Base-by-base conservation (phyloP, 257 asterid species). In the Ajuga chamaepitys region DNA sequence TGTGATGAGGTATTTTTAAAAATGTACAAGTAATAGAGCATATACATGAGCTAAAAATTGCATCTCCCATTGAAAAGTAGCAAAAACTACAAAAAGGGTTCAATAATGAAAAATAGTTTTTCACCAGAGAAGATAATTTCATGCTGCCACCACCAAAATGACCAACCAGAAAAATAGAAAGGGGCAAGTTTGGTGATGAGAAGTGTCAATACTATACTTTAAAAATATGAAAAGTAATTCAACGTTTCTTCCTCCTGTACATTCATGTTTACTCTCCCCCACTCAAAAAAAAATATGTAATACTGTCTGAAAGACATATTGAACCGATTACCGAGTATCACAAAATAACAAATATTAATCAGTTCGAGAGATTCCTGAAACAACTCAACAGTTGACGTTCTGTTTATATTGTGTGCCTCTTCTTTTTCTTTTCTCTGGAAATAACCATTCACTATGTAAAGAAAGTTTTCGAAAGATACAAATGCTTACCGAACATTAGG, bases 401-500 rank as follows among this genome's bases (percentile, higher is more conserved):
- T 42, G 8, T 2, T 44, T 30, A 30, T 30, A 8, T 8, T 30
- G 37, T 4, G 5, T 1, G 7, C 4, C 7, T 30, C 37, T 25
- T 53, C 24, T 26, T 56, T 17, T 38, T 13, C 34, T 24, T 58
- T 42, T 70, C 37, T 35, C 18, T 25, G 42, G 26, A 32, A 32
- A 50, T 7, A 30, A 52, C 52, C 21, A 24, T 40, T 5, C 50
- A 17, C 60, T 37, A 38, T 21, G 12, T 64, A 3, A 62, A 18
- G 16, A 45, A 25, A 58, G 30, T 57, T 32, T n/a, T n/a, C n/a
- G 9, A 58, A 46, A 51, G 62, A 48, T 54, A 32, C 35, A 62
- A 58, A 65, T 24, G 58, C 48, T 52, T 71, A 85, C 99, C 99
- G 85, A 68, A 88, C 80, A 80, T 75, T 75, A 65, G 81, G 83